These are phyloP conservation scores for Isabelozyma pseudorhagii DNA, from an alignment of 805 yeast species.

Conservation along the genomic window DNA sequence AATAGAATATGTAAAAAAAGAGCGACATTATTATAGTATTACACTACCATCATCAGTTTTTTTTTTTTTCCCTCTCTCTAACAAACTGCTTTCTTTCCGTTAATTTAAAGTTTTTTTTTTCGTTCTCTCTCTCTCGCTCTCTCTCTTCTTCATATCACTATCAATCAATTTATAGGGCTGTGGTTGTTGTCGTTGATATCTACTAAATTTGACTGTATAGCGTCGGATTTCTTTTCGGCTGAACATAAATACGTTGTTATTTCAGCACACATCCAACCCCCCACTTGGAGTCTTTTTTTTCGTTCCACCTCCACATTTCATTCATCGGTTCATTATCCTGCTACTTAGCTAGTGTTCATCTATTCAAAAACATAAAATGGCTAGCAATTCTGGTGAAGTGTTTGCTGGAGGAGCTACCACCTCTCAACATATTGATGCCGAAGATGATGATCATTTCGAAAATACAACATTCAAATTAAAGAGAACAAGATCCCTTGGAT, in stretches of 20 bases:
- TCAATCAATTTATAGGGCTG: not conserved
- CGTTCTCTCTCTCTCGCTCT: too few species aligned
- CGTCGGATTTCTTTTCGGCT: not conserved
- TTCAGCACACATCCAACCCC: not conserved
- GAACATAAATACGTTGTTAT: not conserved
- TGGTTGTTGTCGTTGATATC: not conserved
- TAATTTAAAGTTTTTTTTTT: not conserved
- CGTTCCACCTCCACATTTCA: not conserved
- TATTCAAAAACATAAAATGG: not conserved
- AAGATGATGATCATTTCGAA: constrained; percentile 66
- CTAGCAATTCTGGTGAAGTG: constrained; percentile 18
- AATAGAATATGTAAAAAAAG: not conserved
- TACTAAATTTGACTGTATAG: not conserved
- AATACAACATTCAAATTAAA: constrained; percentile 71
- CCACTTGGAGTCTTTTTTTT: not conserved
- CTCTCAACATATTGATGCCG: constrained; percentile 67
- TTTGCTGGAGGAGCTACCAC: constrained; percentile 61
- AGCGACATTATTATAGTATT: not conserved
- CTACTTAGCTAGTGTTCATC: not conserved
- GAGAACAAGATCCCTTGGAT: constrained; percentile 79
- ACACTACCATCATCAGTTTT: not conserved
- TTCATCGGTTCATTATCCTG: not conserved
- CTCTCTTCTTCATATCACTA: not conserved
- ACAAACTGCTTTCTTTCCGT: not conserved
- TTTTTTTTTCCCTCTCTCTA: not conserved